Base-by-base conservation (phyloP, 2,329 filamentous ascomycete species). In the Aspergillus aculeatinus region DNA sequence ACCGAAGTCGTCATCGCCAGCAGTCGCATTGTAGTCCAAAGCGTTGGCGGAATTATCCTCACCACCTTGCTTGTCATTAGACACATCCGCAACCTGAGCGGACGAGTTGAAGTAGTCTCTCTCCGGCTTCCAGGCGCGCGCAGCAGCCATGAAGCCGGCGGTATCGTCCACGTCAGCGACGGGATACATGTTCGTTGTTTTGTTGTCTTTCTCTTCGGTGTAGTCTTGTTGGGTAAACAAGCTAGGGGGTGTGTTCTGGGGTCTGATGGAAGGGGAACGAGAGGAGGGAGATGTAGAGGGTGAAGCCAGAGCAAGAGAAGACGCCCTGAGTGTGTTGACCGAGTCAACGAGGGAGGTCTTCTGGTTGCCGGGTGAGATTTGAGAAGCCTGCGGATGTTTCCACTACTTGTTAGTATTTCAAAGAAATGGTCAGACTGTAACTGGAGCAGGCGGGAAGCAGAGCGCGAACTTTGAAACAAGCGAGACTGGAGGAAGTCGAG, bases 131-230 rank as follows among this genome's bases (percentile, higher is more conserved):
- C 66, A 59, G 47, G 62, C 58, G 33, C 67, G 66, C 59, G 68
- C 64, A 52, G 66, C 70, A 25, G 65, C 68, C 67, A 72, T 68
- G 47, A 72, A 72, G 54, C 59, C 68, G 58, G 63, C 65, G 6
- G 68, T 66, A 49, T 72, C 69, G 54, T 72, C 67, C 12, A 72
- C 48, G 42, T 68, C 27, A 23, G 68, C 63, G 27, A 65, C 31
- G 16, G 56, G 44, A 54, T 56, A n/a, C 57, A 51, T 53, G 53
- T 56, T 63, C 16, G 25, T 54, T 25, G 16, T 19, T 48, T 54
- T 19, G 27, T 42, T 29, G 12, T 42, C 29, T 53, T 29, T 16
- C 10, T 56, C 10, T n/a, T 25, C 19, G 42, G 39, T 29, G 23
- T 16, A 19, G 42, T n/a, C 7, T 49, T 29, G 23, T 9, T 31